Conservation (phyloP, 306 rosid genomes). For the Begonia fuchsioides region DNA sequence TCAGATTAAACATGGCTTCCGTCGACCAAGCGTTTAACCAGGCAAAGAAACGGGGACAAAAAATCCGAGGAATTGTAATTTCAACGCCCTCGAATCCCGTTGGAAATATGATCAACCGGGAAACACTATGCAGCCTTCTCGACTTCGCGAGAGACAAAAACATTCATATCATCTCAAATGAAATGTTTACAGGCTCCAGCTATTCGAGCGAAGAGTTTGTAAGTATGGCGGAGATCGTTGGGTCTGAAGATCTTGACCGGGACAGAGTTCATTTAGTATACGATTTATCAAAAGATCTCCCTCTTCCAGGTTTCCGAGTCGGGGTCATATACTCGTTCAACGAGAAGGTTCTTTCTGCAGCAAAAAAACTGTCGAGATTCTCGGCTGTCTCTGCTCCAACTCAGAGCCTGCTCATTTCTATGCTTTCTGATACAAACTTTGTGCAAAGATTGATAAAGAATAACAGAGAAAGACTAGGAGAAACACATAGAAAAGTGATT, state of each 20-base stretch:
- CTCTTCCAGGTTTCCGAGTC: slow-evolving; percentile 61
- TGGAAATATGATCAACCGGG: slow-evolving; percentile 48
- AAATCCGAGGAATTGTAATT: slow-evolving; percentile 70
- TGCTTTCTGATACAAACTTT: slow-evolving; percentile 67
- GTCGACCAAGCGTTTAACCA: slow-evolving; percentile 76
- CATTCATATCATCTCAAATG: slow-evolving; percentile 73
- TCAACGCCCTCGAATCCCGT: slow-evolving; percentile 70
- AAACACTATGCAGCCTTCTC: slow-evolving; percentile 48
- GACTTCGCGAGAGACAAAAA: slow-evolving; percentile 91
- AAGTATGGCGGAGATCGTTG: slow-evolving; percentile 71
- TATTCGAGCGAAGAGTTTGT: slow-evolving; percentile 44
- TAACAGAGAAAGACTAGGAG: slow-evolving; percentile 34
- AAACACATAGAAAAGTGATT: slow-evolving; percentile 35
- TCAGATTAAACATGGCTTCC: slow-evolving; percentile 36
- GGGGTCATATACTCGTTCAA: slow-evolving; percentile 67
- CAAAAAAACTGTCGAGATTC: slow-evolving; percentile 57
- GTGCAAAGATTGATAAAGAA: slow-evolving; percentile 30
- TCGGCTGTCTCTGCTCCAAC: slow-evolving; percentile 55
- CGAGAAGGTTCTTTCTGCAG: slow-evolving; percentile 44
- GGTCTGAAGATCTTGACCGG: slow-evolving; percentile 44
- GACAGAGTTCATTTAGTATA: slow-evolving; percentile 76
- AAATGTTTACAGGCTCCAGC: slow-evolving; percentile 48
- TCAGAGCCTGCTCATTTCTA: slow-evolving; percentile 53
- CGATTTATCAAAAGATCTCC: slow-evolving; percentile 61
- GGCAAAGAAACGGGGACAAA: slow-evolving; percentile 71